A percentile compares a stretch with the other conserved stretches of the same genome.
Conservation (phyloP, 2,329 filamentous ascomycete genomes). For the Cladosporium sp. region DNA sequence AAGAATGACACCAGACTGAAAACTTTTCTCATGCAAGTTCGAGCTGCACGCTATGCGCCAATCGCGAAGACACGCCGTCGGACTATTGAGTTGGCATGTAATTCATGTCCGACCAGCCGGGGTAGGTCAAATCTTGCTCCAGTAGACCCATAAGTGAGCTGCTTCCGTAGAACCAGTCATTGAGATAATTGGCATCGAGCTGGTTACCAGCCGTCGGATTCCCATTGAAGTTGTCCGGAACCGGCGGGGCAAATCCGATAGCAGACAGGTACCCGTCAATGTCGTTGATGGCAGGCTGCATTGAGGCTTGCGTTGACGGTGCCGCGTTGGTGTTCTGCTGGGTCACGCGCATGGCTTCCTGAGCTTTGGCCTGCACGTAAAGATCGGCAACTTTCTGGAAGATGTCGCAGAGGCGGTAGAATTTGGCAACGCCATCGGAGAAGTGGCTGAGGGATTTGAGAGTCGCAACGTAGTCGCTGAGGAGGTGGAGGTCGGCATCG, state of each 20-base stretch:
- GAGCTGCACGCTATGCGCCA: no score
- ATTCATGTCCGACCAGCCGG: not conserved
- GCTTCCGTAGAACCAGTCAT: slow-evolving; percentile 17
- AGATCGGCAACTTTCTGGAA: slow-evolving; percentile 23
- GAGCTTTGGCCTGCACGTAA: slow-evolving; percentile 17
- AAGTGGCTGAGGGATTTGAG: slow-evolving; percentile 19
- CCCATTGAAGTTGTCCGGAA: not conserved
- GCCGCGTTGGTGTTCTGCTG: not conserved
- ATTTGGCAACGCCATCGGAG: slow-evolving; percentile 20
- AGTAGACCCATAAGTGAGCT: slow-evolving; percentile 15
- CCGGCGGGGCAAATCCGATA: slow-evolving; percentile 16
- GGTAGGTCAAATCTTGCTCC: slow-evolving; percentile 15
- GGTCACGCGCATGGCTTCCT: slow-evolving; percentile 6
- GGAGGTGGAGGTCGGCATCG: slow-evolving; percentile 17
- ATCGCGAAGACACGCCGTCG: not conserved
- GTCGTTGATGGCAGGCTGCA: slow-evolving; percentile 16
- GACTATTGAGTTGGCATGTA: slow-evolving; percentile 5
- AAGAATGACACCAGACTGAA: no score
- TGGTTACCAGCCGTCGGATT: not conserved
- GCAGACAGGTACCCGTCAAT: slow-evolving; percentile 17
- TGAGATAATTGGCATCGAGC: slow-evolving; percentile 14
- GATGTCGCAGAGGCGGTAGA: slow-evolving; percentile 17
- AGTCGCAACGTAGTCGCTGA: slow-evolving; percentile 21
- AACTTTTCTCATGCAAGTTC: no score
- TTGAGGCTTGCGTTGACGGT: not conserved